A percentile compares a stretch with the other conserved stretches of the same genome.
These are phyloP conservation scores for Beta corolliflora DNA, from an alignment of 179 eudicot genomes.

Conservation along the genomic window DNA sequence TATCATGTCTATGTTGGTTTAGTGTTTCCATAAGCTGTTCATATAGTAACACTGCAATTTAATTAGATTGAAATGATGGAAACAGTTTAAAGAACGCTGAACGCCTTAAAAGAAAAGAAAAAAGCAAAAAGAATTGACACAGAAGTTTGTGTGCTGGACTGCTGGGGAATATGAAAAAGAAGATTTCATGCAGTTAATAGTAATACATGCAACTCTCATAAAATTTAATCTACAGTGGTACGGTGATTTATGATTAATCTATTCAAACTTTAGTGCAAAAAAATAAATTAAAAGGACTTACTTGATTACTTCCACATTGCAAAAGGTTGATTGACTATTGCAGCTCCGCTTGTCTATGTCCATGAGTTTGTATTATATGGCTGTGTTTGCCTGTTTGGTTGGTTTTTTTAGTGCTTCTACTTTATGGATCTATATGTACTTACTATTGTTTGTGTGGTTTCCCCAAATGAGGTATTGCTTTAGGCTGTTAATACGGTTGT, in stretches of 20 bases:
- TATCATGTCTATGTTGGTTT: neutral
- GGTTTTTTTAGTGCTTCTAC: too few relatives aligned
- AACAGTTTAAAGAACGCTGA: neutral
- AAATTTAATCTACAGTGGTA: neutral
- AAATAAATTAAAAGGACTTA: neutral
- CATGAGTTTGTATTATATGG: too few relatives aligned
- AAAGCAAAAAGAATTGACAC: neutral
- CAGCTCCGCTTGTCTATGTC: neutral
- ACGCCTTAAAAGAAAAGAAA: neutral
- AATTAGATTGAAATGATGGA: neutral
- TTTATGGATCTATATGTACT: too few relatives aligned
- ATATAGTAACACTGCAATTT: neutral
- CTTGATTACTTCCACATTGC: neutral
- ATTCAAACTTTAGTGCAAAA: neutral
- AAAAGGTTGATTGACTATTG: neutral
- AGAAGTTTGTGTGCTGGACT: neutral
- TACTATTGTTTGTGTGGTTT: neutral
- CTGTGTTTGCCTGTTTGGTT: too few relatives aligned
- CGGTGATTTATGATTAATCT: neutral
- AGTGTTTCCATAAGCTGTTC: neutral
- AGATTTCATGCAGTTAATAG: neutral
- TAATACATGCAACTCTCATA: neutral
- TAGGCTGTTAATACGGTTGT: constrained; percentile 94
- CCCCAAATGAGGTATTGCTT: constrained; percentile 19
- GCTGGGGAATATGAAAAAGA: neutral